phyloP scores from a whole-genome alignment of 495 filamentous ascomycete species.

The Aspergillus baeticus region DNA sequence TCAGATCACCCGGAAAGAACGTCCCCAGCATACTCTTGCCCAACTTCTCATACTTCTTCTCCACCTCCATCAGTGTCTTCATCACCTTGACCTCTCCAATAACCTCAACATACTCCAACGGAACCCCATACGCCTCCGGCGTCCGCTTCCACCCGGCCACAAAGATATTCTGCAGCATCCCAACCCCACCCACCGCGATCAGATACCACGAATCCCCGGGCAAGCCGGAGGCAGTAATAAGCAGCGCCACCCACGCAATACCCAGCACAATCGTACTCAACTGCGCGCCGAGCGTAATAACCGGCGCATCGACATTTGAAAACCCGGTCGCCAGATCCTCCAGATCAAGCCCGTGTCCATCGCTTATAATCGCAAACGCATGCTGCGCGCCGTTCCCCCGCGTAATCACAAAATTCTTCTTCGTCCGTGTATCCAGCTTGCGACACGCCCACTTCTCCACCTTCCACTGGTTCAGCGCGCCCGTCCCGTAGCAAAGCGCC shows the following conservation, averaged over 20 bases:
- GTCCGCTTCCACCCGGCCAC: constrained; percentile 33
- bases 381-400: constrained; percentile 45
- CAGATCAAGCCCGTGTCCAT: constrained; percentile 38
- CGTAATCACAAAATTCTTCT: constrained; percentile 36
- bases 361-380: constrained; percentile 40
- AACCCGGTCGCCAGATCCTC: constrained; percentile 43
- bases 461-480: constrained; percentile 44
- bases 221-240: constrained; percentile 37
- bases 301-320: constrained; percentile 14
- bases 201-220: constrained; percentile 41
- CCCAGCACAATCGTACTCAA: constrained; percentile 20
- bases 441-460: constrained; percentile 52
- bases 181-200: constrained; percentile 40
- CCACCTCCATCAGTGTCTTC: constrained; percentile 29
- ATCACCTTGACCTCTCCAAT: constrained; percentile 32
- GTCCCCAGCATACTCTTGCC: constrained; percentile 28
- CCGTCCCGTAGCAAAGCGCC: constrained; percentile 33
- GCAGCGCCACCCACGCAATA: constrained; percentile 39
- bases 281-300: constrained; percentile 13
- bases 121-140: constrained; percentile 28
- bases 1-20: constrained; percentile 33
- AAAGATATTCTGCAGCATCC: constrained; percentile 47
- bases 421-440: constrained; percentile 5
- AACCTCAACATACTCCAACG: constrained; percentile 22
- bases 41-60: constrained; percentile 27